phyloP scores from a whole-genome alignment of 2,329 filamentous ascomycete species.

The Aspergillus pseudoglaucus region DNA sequence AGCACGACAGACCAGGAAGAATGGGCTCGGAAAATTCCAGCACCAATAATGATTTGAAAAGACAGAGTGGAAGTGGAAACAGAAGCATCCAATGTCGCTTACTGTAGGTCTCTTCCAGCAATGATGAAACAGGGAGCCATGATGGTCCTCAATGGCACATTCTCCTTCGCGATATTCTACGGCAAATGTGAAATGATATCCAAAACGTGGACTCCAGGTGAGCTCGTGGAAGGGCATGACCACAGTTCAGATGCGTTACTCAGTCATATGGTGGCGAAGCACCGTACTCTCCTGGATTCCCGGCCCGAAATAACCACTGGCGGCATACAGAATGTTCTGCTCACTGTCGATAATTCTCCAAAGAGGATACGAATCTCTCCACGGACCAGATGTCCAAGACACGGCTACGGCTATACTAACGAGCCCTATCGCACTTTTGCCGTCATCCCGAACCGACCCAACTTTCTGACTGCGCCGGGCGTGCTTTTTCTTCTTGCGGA shows the following conservation, averaged over 20 bases:
- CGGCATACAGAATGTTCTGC: background rate
- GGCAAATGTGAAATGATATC: background rate
- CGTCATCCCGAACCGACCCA: background rate
- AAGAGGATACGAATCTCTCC: background rate
- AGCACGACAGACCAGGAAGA: background rate
- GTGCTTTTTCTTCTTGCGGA: background rate
- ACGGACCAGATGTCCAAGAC: background rate
- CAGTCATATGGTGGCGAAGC: background rate
- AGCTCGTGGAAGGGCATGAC: background rate
- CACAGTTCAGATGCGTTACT: background rate
- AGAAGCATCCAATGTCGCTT: background rate
- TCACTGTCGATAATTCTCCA: background rate
- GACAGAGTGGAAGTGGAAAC: background rate
- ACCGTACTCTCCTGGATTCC: background rate
- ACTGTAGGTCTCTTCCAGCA: background rate
- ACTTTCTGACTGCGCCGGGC: background rate
- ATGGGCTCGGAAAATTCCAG: background rate
- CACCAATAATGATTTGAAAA: background rate
- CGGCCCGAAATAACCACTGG: background rate
- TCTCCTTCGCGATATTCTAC: background rate
- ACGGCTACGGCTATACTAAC: background rate
- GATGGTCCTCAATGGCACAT: background rate
- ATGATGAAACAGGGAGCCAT: background rate
- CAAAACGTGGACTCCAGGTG: background rate
- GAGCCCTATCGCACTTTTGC: background rate